Evolutionary conservation across 2,329 filamentous ascomycete species (phyloP), one percentile per base, ranked within the genome.

Genomic region (Microsporum canis): DNA sequence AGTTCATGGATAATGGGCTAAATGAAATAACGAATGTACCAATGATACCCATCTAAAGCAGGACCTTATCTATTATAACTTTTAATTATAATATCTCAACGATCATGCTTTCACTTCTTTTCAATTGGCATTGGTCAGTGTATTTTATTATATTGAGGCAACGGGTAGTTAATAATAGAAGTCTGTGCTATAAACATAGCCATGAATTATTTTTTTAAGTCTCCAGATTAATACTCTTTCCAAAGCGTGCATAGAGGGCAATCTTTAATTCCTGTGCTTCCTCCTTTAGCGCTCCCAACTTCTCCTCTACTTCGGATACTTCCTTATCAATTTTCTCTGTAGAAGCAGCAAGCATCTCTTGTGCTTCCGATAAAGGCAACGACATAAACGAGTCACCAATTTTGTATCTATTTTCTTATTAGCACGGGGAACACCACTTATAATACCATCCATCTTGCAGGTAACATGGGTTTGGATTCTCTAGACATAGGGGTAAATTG

Each of bases 341-440:
- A 4, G 89, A 88, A 8, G 82, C 76, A 17, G 84, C 79, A 3
- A 99, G 85, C 76, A 97, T 83, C 67, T 92, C 86, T 71, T 96
- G 90, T 1, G 94, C 94, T 72, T 96, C 88, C 57, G 86, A 77
- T 14, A 96, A 82, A 6, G 88, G 86, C 59, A 99, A 77, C 62
- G 90, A 88, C 74, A 97, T 88, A 78, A 97, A 99, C 4, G 91
- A 89, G 74, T 97, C 94, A 66, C 94, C 94, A 62, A 99, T 89
- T 77, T 95, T 95, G 80, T 97, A 97, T 62, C 91, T 96, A 72
- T 36, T 14, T 7, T n/a, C 12, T 36, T 5, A 3, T 55, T 7
- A 55, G 51, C 23, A 36, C 1, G 31, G 58, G 17, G 17, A 23
- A 23, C 17, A 23, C 17, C 17, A 23, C 39, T 7, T 23, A n/a